Conservation (phyloP, 345 rosid genomes). For the Garcia nutans region DNA sequence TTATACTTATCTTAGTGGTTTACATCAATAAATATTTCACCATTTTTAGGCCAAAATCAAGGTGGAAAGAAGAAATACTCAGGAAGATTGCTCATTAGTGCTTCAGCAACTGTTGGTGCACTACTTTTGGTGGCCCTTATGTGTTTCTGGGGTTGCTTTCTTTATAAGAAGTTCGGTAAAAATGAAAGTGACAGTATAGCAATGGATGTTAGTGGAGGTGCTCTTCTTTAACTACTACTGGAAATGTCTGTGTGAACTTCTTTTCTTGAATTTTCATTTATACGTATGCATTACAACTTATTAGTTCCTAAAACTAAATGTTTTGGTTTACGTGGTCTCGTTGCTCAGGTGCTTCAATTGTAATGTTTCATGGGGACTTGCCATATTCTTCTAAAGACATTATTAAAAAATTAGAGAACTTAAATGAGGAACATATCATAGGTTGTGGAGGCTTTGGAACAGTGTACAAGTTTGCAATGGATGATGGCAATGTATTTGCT, state of each 20-base stretch:
- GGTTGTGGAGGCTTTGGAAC: conserved; percentile 97
- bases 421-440: conserved; percentile 83
- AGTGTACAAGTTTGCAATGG: conserved; percentile 93
- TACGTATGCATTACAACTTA: background rate
- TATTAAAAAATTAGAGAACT: conserved; percentile 80
- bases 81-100: conserved; percentile 77
- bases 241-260: conserved; percentile 13
- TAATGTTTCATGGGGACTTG: conserved; percentile 98
- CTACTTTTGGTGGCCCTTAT: conserved; percentile 96
- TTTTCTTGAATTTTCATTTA: background rate
- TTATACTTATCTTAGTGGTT: conserved; percentile 7
- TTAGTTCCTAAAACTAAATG: conserved; percentile 15
- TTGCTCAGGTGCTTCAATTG: conserved; percentile 82
- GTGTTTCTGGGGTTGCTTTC: conserved; percentile 99
- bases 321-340: conserved; percentile 17
- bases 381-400: conserved; percentile 95
- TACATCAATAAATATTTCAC: conserved; percentile 21
- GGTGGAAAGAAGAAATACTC: conserved; percentile 64
- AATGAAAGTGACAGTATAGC: conserved; percentile 69
- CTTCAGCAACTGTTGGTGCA: conserved; percentile 94
- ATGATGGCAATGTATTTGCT: conserved; percentile 91
- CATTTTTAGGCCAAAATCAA: conserved; percentile 57
- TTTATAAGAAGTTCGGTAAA: conserved; percentile 93
- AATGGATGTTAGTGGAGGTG: conserved; percentile 90
- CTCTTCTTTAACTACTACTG: conserved; percentile 25